Evolutionary conservation across 352 stramenopile genomes (phyloP).

Genomic region (Achlya hypogyna): DNA sequence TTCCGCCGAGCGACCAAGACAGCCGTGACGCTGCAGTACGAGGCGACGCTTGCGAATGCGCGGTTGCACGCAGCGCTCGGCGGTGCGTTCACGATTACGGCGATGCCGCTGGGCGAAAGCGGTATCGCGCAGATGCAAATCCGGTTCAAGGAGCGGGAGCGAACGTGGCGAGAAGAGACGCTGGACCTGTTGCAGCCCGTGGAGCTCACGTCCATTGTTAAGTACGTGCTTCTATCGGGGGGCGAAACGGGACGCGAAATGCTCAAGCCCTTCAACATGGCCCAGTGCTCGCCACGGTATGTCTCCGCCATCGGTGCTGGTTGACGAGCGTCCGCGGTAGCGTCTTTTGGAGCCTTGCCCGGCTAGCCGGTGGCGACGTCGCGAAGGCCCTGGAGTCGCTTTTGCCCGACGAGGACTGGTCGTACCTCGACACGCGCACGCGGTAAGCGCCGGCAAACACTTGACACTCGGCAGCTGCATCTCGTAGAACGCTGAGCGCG

Average conservation of each 20-base stretch:
- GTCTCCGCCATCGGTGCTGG: neutral
- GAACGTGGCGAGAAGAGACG: conserved; percentile 75
- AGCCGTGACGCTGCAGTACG: conserved; percentile 75
- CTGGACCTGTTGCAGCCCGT: conserved; percentile 53
- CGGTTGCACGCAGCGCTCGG: conserved; percentile 57
- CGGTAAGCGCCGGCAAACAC: conserved; percentile 25
- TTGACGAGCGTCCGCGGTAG: neutral
- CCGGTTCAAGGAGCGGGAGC: conserved; percentile 66
- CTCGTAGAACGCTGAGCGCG: conserved; percentile 50
- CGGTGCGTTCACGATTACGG: conserved; percentile 48
- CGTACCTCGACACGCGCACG: conserved; percentile 65
- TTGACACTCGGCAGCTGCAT: neutral
- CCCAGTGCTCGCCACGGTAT: conserved; percentile 63
- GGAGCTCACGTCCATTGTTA: conserved; percentile 62
- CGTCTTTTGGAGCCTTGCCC: conserved; percentile 80
- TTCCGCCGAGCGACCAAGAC: conserved; percentile 64
- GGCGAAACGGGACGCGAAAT: conserved; percentile 74
- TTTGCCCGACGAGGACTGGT: conserved; percentile 75
- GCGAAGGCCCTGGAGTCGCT: conserved; percentile 49
- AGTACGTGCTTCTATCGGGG: conserved; percentile 74
- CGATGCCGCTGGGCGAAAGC: conserved; percentile 14
- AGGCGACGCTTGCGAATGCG: conserved; percentile 59
- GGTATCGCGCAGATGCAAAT: conserved; percentile 42
- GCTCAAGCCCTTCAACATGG: conserved; percentile 88
- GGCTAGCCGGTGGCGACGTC: conserved; percentile 67